These are phyloP conservation scores for Aurantiochytrium sp. DNA, from an alignment of 108 stramenopile species.

Conservation along the genomic window DNA sequence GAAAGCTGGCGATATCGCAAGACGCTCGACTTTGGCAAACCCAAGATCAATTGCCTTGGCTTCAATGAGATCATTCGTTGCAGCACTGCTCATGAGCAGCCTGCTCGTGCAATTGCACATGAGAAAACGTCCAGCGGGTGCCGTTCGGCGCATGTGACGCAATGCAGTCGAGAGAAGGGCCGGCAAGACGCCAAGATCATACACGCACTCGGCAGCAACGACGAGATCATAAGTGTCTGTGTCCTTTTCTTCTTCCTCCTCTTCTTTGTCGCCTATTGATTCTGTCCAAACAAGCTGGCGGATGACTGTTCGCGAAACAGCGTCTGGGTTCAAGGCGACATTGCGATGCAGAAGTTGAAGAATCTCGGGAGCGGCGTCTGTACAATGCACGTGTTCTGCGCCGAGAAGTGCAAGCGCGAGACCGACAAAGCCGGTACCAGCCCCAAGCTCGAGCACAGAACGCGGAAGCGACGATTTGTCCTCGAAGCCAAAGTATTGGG, in stretches of 20 bases:
- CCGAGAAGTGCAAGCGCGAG: neutral
- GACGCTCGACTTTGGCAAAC: neutral
- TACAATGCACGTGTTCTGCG: neutral
- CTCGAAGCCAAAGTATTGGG: neutral
- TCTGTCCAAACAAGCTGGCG: neutral
- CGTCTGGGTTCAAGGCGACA: neutral
- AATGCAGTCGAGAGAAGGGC: neutral
- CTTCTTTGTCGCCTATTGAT: no score
- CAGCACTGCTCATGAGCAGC: neutral
- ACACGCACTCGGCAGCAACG: neutral
- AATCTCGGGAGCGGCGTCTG: neutral
- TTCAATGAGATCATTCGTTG: neutral
- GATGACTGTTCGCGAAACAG: neutral
- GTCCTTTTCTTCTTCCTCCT: neutral
- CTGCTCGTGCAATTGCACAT: neutral
- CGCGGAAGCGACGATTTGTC: no score
- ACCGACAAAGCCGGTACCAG: neutral
- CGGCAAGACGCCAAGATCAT: neutral
- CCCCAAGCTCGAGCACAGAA: neutral
- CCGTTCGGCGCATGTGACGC: neutral
- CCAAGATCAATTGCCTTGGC: neutral
- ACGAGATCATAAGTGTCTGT: neutral
- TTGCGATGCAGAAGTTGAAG: neutral
- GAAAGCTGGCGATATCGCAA: neutral
- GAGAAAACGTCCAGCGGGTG: neutral